Base-by-base conservation (phyloP, 495 filamentous ascomycete genomes). In the Podospora fimiseda region DNA sequence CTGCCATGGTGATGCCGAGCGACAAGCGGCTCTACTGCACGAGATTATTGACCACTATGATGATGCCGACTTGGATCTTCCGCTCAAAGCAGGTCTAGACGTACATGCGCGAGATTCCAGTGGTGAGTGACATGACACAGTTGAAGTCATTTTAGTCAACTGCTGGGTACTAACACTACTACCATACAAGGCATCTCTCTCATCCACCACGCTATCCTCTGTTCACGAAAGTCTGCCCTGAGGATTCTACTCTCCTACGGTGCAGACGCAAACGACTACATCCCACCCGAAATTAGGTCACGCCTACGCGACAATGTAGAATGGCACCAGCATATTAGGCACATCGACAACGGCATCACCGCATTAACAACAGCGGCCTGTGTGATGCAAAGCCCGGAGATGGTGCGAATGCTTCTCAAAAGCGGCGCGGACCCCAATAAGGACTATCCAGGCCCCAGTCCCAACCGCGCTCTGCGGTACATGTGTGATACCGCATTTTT, bases 161-260 rank as follows among this genome's bases (percentile, higher is more conserved):
- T n/a, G n/a, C n/a, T 9, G 51, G 51, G 6, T 55, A 54, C 23
- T 41, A 58, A 15, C 55, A 50, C 18, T 51, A 60, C 18, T 16
- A 37, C n/a, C 18, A 14, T 15, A 8, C 13, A 19, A 47, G 48
- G 56, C 8, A 48, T 61, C 38, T 57, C 59, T 4, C 48, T 52
- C 18, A 52, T 61, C 42, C 51, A 58, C 44, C 48, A 52, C 38
- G 59, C 59, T 8, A 55, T 61, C 30, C 40, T 61, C 16, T 37
- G 24, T 7, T 24, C 19, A 8, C 47, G 50, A 11, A 48, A 56
- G 38, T 9, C 53, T 21, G 20, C 55, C 0, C 43, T 59, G 24
- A 20, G n/a, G 27, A 15, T 59, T 14, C 46, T 62, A 4, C 40
- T 62, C 9, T 19, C 20, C 2, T 38, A 59, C 23, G 52, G 56